Base-by-base conservation (phyloP, 345 rosid genomes). In the Citrus hindsii region DNA sequence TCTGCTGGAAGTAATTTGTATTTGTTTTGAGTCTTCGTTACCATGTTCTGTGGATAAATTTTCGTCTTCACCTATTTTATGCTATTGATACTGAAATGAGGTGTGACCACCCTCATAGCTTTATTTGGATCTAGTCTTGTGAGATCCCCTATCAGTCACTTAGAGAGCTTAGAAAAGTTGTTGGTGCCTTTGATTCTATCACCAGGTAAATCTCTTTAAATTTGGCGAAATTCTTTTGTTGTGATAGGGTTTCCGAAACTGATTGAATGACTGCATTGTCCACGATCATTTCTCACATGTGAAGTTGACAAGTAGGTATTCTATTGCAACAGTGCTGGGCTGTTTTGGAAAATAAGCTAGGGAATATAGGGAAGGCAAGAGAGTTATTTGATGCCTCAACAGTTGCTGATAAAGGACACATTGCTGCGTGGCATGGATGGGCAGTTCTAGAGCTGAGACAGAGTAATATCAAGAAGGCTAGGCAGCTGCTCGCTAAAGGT, bases 371-470 rank as follows among this genome's bases (percentile, higher is more conserved):
- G 83, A 91, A 84, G 80, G 98, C 98, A 27, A 92, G 99, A 79
- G 97, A 96, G 67, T 72, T 96, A 78, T 92, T 96, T 82, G 98
- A 96, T 87, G 99, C 98, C 5, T 95, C 99, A 32, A 96, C 97
- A 0, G 97, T 96, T 71, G 99, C 98, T 69, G 97, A 96, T 78
- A 94, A 90, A 86, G 88, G 84, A 73, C 99, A 96, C 77, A 74
- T 89, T 56, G 98, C 97, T 82, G 97, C 97, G 10, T 96, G 99
- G 99, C 99, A 96, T 82, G 99, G 98, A 69, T 96, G 97, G 99
- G 98, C 98, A 59, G 91, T 94, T 82, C 83, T 96, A 70, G 99
- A 96, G 92, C 88, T 94, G 48, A 91, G 94, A 79, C 95, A 90
- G 79, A 97, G 97, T 59, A 96, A 92, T 82, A 81, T 94, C 71